Percentiles rank a stretch among this genome's conserved stretches.
Conservation (phyloP, 225 moss, liverwort and hornwort species). For the Bryoerythrophyllum caledonicum region DNA sequence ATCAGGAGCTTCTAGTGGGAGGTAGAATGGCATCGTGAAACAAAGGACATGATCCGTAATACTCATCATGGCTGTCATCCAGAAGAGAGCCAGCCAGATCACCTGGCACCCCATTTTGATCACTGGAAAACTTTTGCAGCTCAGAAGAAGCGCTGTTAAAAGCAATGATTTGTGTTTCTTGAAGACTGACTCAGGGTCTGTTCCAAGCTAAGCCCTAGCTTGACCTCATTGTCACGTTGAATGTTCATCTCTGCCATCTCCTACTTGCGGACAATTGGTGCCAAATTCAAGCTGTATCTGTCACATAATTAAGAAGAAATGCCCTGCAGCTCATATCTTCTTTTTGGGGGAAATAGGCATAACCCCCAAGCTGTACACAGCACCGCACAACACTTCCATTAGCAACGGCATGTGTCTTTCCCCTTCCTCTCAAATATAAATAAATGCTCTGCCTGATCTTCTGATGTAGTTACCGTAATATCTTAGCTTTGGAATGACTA, state of each 20-base stretch:
- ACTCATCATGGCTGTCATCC: constrained; percentile 21
- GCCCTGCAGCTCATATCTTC: neutral
- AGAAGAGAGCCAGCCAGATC: neutral
- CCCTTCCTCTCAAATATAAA: neutral
- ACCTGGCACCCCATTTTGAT: neutral
- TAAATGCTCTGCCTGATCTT: neutral
- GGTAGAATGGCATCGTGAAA: constrained; percentile 5
- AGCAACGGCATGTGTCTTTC: neutral
- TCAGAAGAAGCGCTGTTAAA: neutral
- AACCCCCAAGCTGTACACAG: neutral
- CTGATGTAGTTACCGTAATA: neutral
- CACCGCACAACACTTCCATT: neutral
- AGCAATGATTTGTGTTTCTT: neutral
- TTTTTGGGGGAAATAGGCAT: neutral
- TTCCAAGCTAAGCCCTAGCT: neutral
- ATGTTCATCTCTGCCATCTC: constrained; percentile 1
- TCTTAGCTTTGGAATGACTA: neutral
- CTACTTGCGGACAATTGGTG: neutral
- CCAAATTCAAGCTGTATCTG: neutral
- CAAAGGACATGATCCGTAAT: neutral
- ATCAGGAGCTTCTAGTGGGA: neutral
- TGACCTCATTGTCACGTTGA: neutral
- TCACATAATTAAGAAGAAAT: neutral
- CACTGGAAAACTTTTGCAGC: neutral
- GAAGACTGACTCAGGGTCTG: neutral